Percentiles rank a stretch among this genome's conserved stretches.
phyloP scores from a whole-genome alignment of 2,329 filamentous ascomycete species.

The Exophiala alcalophila region DNA sequence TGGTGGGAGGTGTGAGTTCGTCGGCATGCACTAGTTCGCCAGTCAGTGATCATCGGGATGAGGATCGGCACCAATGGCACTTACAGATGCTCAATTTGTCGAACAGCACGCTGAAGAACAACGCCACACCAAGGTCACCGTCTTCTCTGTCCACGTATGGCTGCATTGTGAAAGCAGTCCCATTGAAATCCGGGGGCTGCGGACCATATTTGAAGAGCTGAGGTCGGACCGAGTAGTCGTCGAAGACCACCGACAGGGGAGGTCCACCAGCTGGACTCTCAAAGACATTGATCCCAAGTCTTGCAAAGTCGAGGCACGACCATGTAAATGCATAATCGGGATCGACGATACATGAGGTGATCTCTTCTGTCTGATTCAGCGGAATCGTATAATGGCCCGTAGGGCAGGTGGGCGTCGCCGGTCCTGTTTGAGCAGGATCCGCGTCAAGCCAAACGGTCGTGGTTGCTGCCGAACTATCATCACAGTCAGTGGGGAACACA shows the following conservation, averaged over 20 bases:
- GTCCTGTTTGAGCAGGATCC: conserved; percentile 47
- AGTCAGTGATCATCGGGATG: conserved; percentile 5
- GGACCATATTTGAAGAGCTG: conserved; percentile 57
- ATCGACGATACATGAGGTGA: conserved; percentile 50
- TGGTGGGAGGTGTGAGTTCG: conserved; percentile 33
- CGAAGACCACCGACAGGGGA: conserved; percentile 38
- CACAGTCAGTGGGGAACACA: conserved; percentile 5
- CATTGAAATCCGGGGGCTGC: conserved; percentile 53
- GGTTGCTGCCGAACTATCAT: conserved; percentile 39
- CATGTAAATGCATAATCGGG: conserved; percentile 48
- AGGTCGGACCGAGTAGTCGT: conserved; percentile 37
- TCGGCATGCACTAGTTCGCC: conserved; percentile 35
- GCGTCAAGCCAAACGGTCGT: conserved; percentile 51
- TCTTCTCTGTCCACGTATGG: conserved; percentile 59
- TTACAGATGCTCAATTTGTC: conserved; percentile 60
- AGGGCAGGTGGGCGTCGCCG: conserved; percentile 41
- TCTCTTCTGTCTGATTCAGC: conserved; percentile 45
- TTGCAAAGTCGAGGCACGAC: conserved; percentile 45
- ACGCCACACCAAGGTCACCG: conserved; percentile 57
- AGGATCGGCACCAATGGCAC: too few species aligned
- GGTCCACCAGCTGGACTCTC: conserved; percentile 31
- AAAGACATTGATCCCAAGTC: conserved; percentile 37
- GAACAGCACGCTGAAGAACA: conserved; percentile 61
- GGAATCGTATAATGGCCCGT: conserved; percentile 52
- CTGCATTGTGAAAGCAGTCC: conserved; percentile 47